Conservation (phyloP, 306 rosid genomes). For the Quercus variabilis region DNA sequence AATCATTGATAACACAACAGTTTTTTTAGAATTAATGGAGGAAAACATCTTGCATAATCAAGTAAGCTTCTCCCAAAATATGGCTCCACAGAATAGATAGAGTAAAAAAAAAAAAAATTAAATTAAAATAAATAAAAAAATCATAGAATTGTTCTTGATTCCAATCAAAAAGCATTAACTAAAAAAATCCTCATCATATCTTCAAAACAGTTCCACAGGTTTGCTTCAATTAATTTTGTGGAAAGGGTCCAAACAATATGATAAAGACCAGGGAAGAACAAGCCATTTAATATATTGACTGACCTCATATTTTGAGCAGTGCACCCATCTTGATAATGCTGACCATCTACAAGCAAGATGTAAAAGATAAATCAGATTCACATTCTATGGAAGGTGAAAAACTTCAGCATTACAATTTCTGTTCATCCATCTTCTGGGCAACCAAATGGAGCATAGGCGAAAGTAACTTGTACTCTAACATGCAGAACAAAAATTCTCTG, state of each 20-base stretch:
- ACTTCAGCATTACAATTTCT: background rate
- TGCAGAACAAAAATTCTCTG: background rate
- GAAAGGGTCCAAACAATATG: constrained; percentile 1
- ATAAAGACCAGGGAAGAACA: constrained; percentile 16
- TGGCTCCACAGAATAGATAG: background rate
- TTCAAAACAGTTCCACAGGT: background rate
- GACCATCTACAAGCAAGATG: constrained; percentile 60
- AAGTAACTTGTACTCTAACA: background rate
- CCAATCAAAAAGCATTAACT: background rate
- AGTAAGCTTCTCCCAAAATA: background rate
- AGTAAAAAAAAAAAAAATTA: no score
- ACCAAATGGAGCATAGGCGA: background rate
- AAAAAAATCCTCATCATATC: background rate
- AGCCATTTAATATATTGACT: constrained; percentile 19
- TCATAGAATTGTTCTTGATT: background rate
- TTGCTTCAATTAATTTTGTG: constrained; percentile 4
- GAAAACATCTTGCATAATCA: background rate
- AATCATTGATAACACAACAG: background rate
- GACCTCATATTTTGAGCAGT: constrained; percentile 92
- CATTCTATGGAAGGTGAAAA: constrained; percentile 7
- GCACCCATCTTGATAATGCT: constrained; percentile 79
- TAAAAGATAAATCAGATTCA: constrained; percentile 19
- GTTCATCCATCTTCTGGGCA: background rate
- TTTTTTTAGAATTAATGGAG: background rate
- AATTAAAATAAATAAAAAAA: no score